Evolutionary conservation across 345 rosid genomes (phyloP), one percentile per base, ranked within the genome.

Genomic region (Nasturtium officinale): DNA sequence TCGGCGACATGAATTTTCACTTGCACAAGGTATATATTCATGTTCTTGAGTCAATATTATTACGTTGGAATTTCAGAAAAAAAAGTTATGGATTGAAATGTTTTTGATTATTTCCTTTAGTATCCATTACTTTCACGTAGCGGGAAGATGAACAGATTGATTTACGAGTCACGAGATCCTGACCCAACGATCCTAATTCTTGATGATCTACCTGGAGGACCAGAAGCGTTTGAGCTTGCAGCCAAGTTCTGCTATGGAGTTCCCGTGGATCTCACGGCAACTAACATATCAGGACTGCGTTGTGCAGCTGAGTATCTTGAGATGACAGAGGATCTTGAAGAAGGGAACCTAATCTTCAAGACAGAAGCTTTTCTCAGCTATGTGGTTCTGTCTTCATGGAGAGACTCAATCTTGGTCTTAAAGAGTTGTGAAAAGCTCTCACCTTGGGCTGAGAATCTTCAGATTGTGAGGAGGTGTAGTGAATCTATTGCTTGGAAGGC

Each of bases 401-500:
- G 96, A 61, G 99, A 95, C 77, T 95, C 99, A 0, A 95, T 95
- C 32, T 65, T 91, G 16, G 97, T 95, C 4, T 32, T 95, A 43
- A 95, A 91, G 63, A 91, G 89, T 72, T 89, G 99, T n/a, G 97
- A 95, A 57, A 88, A 86, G 86, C 86, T 91, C 26, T 91, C 99
- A 0, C 97, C 97, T 0, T 91, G 99, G 99, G 96, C 96, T 5
- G 97, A 95, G 79, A 95, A 95, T 69, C 96, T 95, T 65, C 99
- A 95, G 78, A 95, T 95, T 52, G 96, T 90, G 30, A 71, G 99
- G 9, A 82, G 99, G 62, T 95, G 96, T 66, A 95, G 99, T 28
- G 99, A 95, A 79, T 95, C 99, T 2, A 89, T 95, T 23, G 99
- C 99, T 52, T 95, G 99, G 99, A 95, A 95, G 38, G 99, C 97